phyloP scores from a whole-genome alignment of 2,329 filamentous ascomycete genomes.

The Macroventuria anomochaeta region DNA sequence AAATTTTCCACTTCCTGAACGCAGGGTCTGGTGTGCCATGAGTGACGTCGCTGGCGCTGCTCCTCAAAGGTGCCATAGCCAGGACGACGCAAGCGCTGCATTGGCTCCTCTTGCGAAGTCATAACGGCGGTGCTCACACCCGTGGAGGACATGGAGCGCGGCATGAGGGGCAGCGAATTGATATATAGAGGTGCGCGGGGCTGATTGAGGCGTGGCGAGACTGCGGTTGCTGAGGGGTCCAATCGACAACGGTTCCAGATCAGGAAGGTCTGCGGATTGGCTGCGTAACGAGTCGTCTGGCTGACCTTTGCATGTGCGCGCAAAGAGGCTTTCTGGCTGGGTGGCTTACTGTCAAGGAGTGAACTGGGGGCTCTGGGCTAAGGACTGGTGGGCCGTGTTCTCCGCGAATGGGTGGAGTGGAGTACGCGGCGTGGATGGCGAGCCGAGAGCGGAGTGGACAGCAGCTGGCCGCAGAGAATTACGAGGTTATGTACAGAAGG shows the following conservation, averaged over 20 bases:
- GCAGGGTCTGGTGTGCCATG: conserved; percentile 55
- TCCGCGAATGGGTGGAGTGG: conserved; percentile 16
- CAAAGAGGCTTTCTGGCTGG: conserved; percentile 27
- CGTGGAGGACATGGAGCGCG: conserved; percentile 16
- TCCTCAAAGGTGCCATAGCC: conserved; percentile 45
- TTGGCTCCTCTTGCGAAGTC: conserved; percentile 53
- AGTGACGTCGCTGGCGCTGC: conserved; percentile 54
- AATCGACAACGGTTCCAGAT: conserved; percentile 16
- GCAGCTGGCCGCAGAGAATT: conserved; percentile 1
- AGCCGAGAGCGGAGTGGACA: conserved; percentile 16
- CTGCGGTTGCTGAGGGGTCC: conserved; percentile 8
- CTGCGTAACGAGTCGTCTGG: conserved; percentile 24
- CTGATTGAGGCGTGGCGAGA: conserved; percentile 31
- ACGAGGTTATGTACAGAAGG: conserved; percentile 7
- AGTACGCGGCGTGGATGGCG: conserved; percentile 14
- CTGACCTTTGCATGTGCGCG: conserved; percentile 28
- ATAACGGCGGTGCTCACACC: conserved; percentile 44
- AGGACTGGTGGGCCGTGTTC: conserved; percentile 8
- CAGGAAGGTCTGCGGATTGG: conserved; percentile 21
- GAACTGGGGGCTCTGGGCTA: conserved; percentile 7
- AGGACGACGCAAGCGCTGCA: conserved; percentile 42
- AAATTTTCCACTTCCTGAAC: conserved; percentile 56
- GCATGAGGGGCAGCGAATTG: conserved; percentile 32
- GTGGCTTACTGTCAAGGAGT: conserved; percentile 16
- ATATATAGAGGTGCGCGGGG: conserved; percentile 32